Percentiles rank a stretch among this genome's conserved stretches.
These are phyloP conservation scores for Pleurotus tuoliensis DNA, from an alignment of 768 basidiomycete species.

Conservation along the genomic window DNA sequence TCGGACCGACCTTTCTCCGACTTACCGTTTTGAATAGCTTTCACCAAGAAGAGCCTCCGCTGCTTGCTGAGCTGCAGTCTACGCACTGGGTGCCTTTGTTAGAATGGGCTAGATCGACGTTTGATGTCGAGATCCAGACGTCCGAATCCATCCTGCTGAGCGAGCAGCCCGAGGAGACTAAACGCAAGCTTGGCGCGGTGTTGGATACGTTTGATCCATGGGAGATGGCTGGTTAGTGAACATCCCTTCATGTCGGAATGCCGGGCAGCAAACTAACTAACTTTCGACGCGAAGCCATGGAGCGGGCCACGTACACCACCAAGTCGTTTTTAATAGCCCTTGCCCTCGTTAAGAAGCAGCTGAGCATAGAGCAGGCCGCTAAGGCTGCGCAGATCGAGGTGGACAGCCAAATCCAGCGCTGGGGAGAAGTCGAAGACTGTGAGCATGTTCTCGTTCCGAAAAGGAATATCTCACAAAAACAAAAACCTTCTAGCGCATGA, in stretches of 20 bases:
- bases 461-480: neutral
- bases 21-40: slow-evolving; percentile 48
- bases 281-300: slow-evolving; percentile 61
- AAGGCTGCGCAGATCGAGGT: slow-evolving; percentile 90
- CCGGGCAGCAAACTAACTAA: neutral
- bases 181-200: slow-evolving; percentile 51
- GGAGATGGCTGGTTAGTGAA: slow-evolving; percentile 80
- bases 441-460: slow-evolving; percentile 30
- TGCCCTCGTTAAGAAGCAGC: slow-evolving; percentile 71
- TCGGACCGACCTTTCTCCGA: slow-evolving; percentile 1
- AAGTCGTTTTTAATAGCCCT: slow-evolving; percentile 91
- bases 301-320: slow-evolving; percentile 82
- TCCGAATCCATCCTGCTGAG: slow-evolving; percentile 71
- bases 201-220: slow-evolving; percentile 69
- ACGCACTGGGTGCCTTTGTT: slow-evolving; percentile 88
- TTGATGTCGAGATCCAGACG: slow-evolving; percentile 61
- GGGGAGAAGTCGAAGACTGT: slow-evolving; percentile 99
- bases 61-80: slow-evolving; percentile 72
- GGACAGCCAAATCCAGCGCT: slow-evolving; percentile 89
- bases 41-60: slow-evolving; percentile 72
- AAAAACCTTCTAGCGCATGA: slow-evolving; percentile 73
- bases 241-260: neutral
- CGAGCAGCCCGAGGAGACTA: slow-evolving; percentile 67
- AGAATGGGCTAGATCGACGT: slow-evolving; percentile 69
- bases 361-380: slow-evolving; percentile 83